phyloP scores from a whole-genome alignment of 192 early-diverging fungal species.

The Coemansia asiatica region DNA sequence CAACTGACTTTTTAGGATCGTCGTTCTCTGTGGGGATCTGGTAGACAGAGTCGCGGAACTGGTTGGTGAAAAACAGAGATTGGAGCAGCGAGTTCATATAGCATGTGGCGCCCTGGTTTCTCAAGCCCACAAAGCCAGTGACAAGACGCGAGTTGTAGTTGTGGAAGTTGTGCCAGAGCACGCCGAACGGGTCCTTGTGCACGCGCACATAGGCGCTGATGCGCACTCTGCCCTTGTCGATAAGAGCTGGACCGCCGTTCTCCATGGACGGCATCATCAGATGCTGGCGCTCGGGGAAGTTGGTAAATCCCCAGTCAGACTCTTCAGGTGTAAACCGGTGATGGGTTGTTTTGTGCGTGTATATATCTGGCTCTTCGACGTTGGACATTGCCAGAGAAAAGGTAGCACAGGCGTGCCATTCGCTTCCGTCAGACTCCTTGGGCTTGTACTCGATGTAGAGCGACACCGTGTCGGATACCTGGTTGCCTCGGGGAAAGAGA shows the following conservation, averaged over 20 bases:
- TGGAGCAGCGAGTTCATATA: slow-evolving; percentile 99
- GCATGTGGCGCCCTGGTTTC: slow-evolving; percentile 97
- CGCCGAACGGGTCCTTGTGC: slow-evolving; percentile 84
- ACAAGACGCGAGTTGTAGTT: slow-evolving; percentile 90
- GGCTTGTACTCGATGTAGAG: slow-evolving; percentile 87
- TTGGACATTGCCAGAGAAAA: slow-evolving; percentile 81
- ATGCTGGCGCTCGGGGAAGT: slow-evolving; percentile 62
- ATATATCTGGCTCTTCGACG: slow-evolving; percentile 63
- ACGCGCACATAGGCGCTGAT: slow-evolving; percentile 75
- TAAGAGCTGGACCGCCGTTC: slow-evolving; percentile 55
- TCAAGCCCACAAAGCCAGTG: slow-evolving; percentile 91
- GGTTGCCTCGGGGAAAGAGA: slow-evolving; percentile 89
- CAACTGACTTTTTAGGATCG: slow-evolving; percentile 82
- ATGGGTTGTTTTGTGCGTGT: slow-evolving; percentile 58
- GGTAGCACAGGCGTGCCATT: slow-evolving; percentile 80
- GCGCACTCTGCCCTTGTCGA: slow-evolving; percentile 65
- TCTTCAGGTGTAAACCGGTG: slow-evolving; percentile 84
- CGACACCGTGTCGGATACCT: slow-evolving; percentile 65
- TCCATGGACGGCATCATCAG: slow-evolving; percentile 25
- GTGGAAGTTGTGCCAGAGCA: slow-evolving; percentile 92
- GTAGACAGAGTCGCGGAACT: slow-evolving; percentile 90
- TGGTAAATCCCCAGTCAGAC: slow-evolving; percentile 95
- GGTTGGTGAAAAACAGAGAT: slow-evolving; percentile 90
- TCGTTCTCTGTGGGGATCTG: slow-evolving; percentile 90
- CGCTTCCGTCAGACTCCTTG: slow-evolving; percentile 54